A percentile compares a stretch with the other conserved stretches of the same genome.
Conservation (phyloP, 306 rosid genomes). For the Boehmeria nivea region DNA sequence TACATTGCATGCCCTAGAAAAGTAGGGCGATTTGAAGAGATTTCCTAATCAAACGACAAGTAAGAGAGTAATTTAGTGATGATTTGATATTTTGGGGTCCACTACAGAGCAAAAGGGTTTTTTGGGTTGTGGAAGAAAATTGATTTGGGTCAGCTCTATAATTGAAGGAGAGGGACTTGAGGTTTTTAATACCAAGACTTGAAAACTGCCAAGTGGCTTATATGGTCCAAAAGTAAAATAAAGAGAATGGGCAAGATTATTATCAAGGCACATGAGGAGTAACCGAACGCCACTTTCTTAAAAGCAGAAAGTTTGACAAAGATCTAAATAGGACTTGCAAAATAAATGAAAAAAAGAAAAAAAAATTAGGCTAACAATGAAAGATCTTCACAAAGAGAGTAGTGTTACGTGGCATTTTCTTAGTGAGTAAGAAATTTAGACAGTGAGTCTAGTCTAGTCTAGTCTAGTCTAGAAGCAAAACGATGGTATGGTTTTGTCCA, state of each 20-base stretch:
- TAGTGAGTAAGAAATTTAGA: slow-evolving; percentile 37
- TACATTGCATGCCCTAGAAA: background rate
- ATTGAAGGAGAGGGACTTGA: background rate
- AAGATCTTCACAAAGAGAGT: background rate
- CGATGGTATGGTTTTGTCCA: background rate
- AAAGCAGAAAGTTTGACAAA: background rate
- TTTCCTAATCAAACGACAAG: background rate
- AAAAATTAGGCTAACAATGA: background rate
- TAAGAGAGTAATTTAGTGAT: background rate
- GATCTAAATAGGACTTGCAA: background rate
- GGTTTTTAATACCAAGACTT: background rate
- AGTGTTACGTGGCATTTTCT: slow-evolving; percentile 37
- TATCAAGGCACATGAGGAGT: slow-evolving; percentile 3
- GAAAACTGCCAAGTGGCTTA: slow-evolving; percentile 7
- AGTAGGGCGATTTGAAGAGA: background rate
- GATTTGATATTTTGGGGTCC: background rate
- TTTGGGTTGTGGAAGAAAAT: background rate
- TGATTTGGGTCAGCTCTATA: background rate
- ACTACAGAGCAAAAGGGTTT: background rate
- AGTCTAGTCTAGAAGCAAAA: slow-evolving; percentile 1
- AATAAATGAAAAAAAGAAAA: background rate
- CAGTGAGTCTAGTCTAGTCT: background rate
- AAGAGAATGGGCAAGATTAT: background rate
- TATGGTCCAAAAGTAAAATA: slow-evolving; percentile 7
- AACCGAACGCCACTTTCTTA: slow-evolving; percentile 3